phyloP scores from a whole-genome alignment of 164 flowering plant species.

The Chimonanthus praecox region DNA sequence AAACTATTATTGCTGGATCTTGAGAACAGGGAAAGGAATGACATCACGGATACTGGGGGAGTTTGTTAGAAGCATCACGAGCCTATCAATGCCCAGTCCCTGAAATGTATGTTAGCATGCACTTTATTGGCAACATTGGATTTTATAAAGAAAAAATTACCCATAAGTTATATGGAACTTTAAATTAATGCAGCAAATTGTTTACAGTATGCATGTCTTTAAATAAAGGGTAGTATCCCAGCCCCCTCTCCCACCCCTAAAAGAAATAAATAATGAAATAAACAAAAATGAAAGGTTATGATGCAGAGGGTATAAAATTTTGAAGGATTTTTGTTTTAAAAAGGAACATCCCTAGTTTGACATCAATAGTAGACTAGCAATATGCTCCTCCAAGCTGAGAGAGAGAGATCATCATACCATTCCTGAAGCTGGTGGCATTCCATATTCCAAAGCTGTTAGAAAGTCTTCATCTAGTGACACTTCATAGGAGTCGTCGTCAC shows the following conservation, averaged over 20 bases:
- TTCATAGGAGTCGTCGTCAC: slow-evolving; percentile 67
- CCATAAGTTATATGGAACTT: too few species aligned
- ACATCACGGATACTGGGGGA: slow-evolving; percentile 93
- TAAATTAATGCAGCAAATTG: too few species aligned
- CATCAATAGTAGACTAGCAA: background rate
- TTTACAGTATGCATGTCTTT: background rate
- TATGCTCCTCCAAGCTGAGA: slow-evolving; percentile 3
- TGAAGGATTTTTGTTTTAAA: too few species aligned
- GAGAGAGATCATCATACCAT: slow-evolving; percentile 47
- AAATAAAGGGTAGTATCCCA: too few species aligned
- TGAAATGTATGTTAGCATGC: slow-evolving; percentile 20
- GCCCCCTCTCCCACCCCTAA: too few species aligned
- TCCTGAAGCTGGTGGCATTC: slow-evolving; percentile 99
- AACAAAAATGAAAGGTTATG: too few species aligned
- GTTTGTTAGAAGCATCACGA: slow-evolving; percentile 92
- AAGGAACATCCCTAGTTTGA: background rate
- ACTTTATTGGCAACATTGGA: background rate
- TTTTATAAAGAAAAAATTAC: too few species aligned
- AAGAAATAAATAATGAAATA: too few species aligned
- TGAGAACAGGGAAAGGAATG: slow-evolving; percentile 89
- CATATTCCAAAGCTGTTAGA: slow-evolving; percentile 85
- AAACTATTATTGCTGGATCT: slow-evolving; percentile 47
- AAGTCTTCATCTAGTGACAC: slow-evolving; percentile 93
- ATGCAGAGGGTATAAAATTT: too few species aligned
- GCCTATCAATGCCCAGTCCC: slow-evolving; percentile 95